Evolutionary conservation across 1,284 basidiomycete genomes (phyloP), one percentile per base, ranked within the genome.

Genomic region (Heterobasidion occidentale): DNA sequence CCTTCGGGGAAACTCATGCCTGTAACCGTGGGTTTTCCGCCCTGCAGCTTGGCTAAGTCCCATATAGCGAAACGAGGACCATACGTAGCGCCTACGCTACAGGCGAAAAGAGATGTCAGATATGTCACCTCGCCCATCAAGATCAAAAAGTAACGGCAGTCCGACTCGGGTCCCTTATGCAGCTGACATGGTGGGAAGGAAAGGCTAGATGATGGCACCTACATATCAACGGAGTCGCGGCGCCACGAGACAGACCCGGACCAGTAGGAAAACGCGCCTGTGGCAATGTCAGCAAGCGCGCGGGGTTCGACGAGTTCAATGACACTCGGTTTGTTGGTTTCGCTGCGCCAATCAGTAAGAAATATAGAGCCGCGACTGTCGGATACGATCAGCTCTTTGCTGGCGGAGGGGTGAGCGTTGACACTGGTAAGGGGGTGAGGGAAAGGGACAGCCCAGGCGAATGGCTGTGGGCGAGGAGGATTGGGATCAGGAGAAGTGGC

Each of bases 291-390:
- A 3, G 81, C 76, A 49, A 91, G 67, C 2, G 82, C 77, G 52
- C 77, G 72, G 11, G 89, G 87, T 59, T 90, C 87, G 17, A 85
- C 72, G 3, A 92, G 78, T 65, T 92, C 88, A 17, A 89, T 64
- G 47, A 87, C 69, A 63, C 77, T 36, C 17, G 33, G 17, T 17
- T 45, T 35, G 15, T 20, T 76, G 1, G 82, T 82, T 63, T 89
- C 86, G 14, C 83, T 79, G 53, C 85, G 80, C 90, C 90, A 91
- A 70, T 92, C 88, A 14, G 83, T 82, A 51, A 90, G 68, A 67
- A 84, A 89, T 47, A 91, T 74, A 19, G 82, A 84, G 20, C 89
- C 89, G 46, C 78, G 78, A 56, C 75, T 78, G 69, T 92, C 89
- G 1, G 88, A 78, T 54, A 90, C 82, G 34, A 92, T 74, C 62